Base-by-base conservation (phyloP, 140 eudicot genomes). In the Ambrosia hybrid region DNA sequence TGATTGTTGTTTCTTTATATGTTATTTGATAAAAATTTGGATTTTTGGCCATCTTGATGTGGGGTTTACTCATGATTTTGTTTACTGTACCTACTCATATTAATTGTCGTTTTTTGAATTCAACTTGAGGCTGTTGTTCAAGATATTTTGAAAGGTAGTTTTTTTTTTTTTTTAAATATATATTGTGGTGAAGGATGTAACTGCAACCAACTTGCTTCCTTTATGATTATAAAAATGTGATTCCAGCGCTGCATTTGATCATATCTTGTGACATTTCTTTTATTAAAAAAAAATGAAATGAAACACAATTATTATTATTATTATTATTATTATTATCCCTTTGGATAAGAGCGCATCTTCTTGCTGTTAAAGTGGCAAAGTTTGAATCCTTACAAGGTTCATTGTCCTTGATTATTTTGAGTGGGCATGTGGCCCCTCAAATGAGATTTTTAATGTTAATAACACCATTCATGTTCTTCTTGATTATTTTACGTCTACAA, bases 291-390 rank as follows among this genome's bases (percentile, higher is more conserved):
- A 34, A 63, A n/a, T 80, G 15, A 9, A 70, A 56, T 34, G 4
- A 4, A 68, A 75, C 66, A 56, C n/a, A 67, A 43, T 51, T 51
- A 65, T 21, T 21, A 21, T 21, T 21, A 21, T 21, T 21, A 21
- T 21, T 21, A 21, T 21, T 21, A 21, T 21, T 21, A 21, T 21
- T 21, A 21, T 77, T 61, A 12, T 73, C 65, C 57, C 1, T 45
- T 52, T 73, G 80, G 87, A 81, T 77, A 77, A 57, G 55, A 17
- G 64, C 45, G 69, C 77, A 78, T 78, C 74, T 78, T 61, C 74
- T 78, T 61, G 11, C 17, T 12, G 13, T 48, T 43, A 2, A 63
- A 67, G 51, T 72, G 67, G 26, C 74, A 48, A 57, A 51, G 57
- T 45, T 59, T 66, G 71, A 73, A 38, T 70, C 57, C 49, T 77